Base-by-base conservation (phyloP, 768 basidiomycete genomes). In the Termitomyces sp. region DNA sequence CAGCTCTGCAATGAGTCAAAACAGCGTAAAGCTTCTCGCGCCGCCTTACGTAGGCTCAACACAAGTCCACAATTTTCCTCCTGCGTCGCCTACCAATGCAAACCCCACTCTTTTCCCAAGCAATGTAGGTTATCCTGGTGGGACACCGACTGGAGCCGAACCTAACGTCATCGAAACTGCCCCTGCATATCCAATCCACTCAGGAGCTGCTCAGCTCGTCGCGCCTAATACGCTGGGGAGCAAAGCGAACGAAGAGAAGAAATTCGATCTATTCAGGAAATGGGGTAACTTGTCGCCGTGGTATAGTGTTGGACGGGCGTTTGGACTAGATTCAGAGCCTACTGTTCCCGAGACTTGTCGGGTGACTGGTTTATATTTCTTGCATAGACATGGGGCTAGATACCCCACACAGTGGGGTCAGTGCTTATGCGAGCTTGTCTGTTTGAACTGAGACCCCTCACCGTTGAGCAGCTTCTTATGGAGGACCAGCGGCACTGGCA, bases 211-310 rank as follows among this genome's bases (percentile, higher is more conserved):
- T 3, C 76, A 84, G 47, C 80, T 92, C 46, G 76, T 90, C 31
- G 70, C 69, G n/a, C 85, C 88, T 1, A 61, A 73, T 4, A 58
- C 67, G 4, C 79, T 59, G 63, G 61, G 57, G 46, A 65, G 62
- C 10, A 51, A 26, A 53, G 43, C 53, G 32, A 32, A 55, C 36
- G 46, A 58, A 37, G 49, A 59, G 49, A 67, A 66, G 26, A 69
- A 74, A 10, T 92, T 90, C 62, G 81, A 87, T 65, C 64, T 93
- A 44, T 84, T 92, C 71, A 81, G 77, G 67, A 80, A 83, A 43
- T 94, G 92, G 92, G 92, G 92, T 1, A 93, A 92, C 65, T 69
- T 92, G 42, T 87, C 87, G 1, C 92, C 92, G 12, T 94, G 92
- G 92, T 93, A 87, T 68, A 90, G 86, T 61, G 84, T 90, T 20